A percentile compares a stretch with the other conserved stretches of the same genome.
phyloP scores from a whole-genome alignment of 805 yeast genomes.

The Starmerella lactis-condensi region DNA sequence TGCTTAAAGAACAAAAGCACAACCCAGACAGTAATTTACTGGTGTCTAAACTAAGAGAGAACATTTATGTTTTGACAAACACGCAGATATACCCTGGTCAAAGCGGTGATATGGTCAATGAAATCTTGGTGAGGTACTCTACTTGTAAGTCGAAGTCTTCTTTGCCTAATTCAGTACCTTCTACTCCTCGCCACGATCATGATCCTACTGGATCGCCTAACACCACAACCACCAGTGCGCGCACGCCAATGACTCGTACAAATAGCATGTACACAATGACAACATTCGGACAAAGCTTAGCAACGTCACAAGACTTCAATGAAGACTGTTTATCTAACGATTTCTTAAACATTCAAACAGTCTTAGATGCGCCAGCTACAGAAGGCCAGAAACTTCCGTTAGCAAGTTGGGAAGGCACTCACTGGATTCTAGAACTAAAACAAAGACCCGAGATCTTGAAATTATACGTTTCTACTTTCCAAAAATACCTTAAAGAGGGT shows the following conservation, averaged over 20 bases:
- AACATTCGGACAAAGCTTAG: too few species aligned
- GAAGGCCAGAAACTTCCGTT: slow-evolving; percentile 8
- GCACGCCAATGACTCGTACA: too few species aligned
- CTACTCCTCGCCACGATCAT: too few species aligned
- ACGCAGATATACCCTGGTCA: slow-evolving; percentile 80
- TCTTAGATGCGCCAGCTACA: slow-evolving; percentile 7
- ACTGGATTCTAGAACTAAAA: slow-evolving; percentile 16
- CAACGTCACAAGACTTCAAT: too few species aligned
- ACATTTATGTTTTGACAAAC: slow-evolving; percentile 51
- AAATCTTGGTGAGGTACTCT: slow-evolving; percentile 27
- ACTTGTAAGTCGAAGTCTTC: too few species aligned
- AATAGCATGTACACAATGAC: too few species aligned
- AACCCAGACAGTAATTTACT: slow-evolving; percentile 3
- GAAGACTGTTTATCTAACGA: too few species aligned
- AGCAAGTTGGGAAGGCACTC: slow-evolving; percentile 20
- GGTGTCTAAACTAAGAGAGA: slow-evolving; percentile 14
- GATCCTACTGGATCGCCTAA: too few species aligned
- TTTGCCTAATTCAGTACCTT: too few species aligned
- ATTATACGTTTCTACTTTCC: slow-evolving; percentile 16
- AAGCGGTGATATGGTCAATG: slow-evolving; percentile 60
- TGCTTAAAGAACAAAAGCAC: slow-evolving; percentile 7
- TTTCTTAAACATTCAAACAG: slow-evolving; percentile 11
- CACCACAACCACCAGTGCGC: too few species aligned
- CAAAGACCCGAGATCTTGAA: slow-evolving; percentile 14
- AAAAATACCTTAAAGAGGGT: slow-evolving; percentile 12